Evolutionary conservation across 2,329 filamentous ascomycete species (phyloP).

Genomic region (Coniochaeta prunicola): DNA sequence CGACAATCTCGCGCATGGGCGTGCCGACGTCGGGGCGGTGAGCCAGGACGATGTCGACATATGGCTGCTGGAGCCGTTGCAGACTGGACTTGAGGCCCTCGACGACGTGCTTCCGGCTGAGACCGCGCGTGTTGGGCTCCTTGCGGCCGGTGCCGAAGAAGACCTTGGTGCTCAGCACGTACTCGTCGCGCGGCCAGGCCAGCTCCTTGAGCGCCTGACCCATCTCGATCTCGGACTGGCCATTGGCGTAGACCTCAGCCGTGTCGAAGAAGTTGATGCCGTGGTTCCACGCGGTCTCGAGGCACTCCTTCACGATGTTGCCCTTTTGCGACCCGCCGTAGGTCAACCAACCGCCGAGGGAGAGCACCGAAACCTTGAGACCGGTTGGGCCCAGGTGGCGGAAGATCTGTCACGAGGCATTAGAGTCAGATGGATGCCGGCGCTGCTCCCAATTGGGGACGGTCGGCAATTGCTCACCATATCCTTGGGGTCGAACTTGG

Average conservation of each 20-base stretch:
- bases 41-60: conserved; percentile 58
- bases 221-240: conserved; percentile 43
- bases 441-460: neutral
- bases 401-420: neutral
- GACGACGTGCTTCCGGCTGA: conserved; percentile 41
- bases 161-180: conserved; percentile 45
- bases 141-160: conserved; percentile 46
- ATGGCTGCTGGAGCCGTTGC: conserved; percentile 51
- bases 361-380: conserved; percentile 67
- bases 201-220: conserved; percentile 44
- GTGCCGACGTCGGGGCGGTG: conserved; percentile 50
- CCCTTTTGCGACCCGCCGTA: conserved; percentile 47
- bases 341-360: conserved; percentile 65
- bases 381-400: conserved; percentile 36
- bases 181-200: conserved; percentile 44
- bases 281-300: conserved; percentile 53
- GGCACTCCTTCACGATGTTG: conserved; percentile 26
- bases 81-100: conserved; percentile 53
- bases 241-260: conserved; percentile 40
- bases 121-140: conserved; percentile 47
- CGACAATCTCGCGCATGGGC: conserved; percentile 55
- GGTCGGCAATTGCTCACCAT: neutral
- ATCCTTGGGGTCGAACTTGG: conserved; percentile 3
- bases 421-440: neutral
- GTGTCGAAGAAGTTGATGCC: conserved; percentile 58